Evolutionary conservation across 2,329 filamentous ascomycete species (phyloP).

Genomic region (Trematosphaeria pertusa): DNA sequence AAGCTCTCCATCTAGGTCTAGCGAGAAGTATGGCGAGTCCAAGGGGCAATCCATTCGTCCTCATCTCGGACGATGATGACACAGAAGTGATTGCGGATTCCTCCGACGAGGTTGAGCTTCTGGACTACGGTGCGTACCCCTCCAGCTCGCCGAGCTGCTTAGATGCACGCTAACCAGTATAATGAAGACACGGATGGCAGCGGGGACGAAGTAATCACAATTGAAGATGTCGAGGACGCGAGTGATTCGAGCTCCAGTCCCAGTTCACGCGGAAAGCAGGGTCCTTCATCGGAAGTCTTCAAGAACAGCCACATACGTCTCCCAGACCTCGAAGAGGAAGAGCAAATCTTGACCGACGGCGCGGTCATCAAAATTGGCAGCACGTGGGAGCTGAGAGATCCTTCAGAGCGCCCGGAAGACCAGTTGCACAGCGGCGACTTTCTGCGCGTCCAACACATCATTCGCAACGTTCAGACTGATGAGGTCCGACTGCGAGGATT

Average conservation of each 20-base stretch:
- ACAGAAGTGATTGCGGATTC: no score
- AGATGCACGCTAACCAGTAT: no score
- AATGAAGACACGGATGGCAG: slow-evolving; percentile 1
- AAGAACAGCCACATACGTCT: no score
- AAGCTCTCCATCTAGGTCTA: no score
- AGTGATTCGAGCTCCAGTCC: not conserved
- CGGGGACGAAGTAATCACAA: not conserved
- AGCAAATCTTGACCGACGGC: not conserved
- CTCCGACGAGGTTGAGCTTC: no score
- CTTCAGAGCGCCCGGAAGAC: not conserved
- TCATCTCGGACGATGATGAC: no score
- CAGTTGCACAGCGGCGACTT: slow-evolving; percentile 29
- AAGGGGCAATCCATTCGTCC: no score
- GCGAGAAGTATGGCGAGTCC: no score
- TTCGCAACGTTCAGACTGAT: slow-evolving; percentile 21
- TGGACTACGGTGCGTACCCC: no score
- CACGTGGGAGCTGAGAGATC: slow-evolving; percentile 27
- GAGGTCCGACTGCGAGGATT: slow-evolving; percentile 27
- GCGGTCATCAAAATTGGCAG: slow-evolving; percentile 10
- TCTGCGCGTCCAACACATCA: slow-evolving; percentile 24
- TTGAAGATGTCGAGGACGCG: not conserved
- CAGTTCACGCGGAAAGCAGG: no score
- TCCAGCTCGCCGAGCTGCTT: no score
- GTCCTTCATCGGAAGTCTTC: no score
- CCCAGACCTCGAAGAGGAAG: slow-evolving; percentile 4